Evolutionary conservation across 352 stramenopile species (phyloP).

Genomic region (Paralagenidium karlingii): DNA sequence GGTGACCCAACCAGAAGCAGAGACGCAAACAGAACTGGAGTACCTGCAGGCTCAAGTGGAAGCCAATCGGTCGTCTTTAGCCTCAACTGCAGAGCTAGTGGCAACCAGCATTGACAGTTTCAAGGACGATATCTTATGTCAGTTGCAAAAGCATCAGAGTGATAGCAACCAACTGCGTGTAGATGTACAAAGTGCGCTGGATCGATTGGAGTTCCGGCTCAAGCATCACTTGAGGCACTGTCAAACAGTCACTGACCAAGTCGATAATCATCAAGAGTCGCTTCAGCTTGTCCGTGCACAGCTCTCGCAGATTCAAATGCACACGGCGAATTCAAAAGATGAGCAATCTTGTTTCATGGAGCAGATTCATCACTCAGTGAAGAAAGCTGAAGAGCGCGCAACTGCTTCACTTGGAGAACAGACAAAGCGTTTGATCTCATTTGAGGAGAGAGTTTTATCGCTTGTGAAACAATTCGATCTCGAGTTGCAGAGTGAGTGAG

Average conservation of each 20-base stretch:
- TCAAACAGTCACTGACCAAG: constrained; percentile 27
- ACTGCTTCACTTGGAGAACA: no score
- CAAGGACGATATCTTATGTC: constrained; percentile 17
- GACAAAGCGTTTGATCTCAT: no score
- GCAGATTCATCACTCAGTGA: constrained; percentile 21
- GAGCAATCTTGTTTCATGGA: constrained; percentile 31
- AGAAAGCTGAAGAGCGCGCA: constrained; percentile 12
- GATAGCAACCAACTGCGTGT: constrained; percentile 28
- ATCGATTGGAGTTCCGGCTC: constrained; percentile 59
- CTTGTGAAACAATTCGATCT: no score
- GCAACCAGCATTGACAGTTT: constrained; percentile 28
- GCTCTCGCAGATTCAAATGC: constrained; percentile 23
- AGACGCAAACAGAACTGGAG: no score
- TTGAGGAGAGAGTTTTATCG: no score
- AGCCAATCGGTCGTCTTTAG: constrained; percentile 30
- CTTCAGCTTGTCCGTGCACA: constrained; percentile 22
- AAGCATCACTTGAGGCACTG: constrained; percentile 43
- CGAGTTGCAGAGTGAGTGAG: no score
- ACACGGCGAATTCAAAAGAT: constrained; percentile 30
- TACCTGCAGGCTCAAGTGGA: no score
- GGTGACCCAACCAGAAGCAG: no score
- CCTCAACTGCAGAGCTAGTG: constrained; percentile 26
- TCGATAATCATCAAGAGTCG: constrained; percentile 27
- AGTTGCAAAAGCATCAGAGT: constrained; percentile 30
- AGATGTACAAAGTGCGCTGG: constrained; percentile 26